Base-by-base conservation (phyloP, 257 asterid species). In the Leonotis leonurus region DNA sequence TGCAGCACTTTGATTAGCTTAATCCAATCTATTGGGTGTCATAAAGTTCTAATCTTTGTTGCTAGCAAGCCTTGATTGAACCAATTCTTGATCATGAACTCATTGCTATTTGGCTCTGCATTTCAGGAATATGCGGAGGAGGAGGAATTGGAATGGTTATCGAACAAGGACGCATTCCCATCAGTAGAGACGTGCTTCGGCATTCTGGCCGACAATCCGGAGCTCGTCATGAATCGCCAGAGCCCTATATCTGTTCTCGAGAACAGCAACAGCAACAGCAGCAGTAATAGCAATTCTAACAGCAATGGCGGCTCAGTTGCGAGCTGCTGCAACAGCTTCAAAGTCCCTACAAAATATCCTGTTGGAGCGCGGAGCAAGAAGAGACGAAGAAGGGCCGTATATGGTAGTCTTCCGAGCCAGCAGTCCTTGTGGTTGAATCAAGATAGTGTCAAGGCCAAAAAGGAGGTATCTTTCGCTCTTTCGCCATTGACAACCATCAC, bases 141-240 rank as follows among this genome's bases (percentile, higher is more conserved):
- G 69, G 89, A 82, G 73, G 97, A 87, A n/a, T 72, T 90, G 35
- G 96, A 87, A 59, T 87, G 97, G 97, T 60, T 90, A 24, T 87
- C 88, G 20, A 83, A 90, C 81, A 87, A 87, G 78, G 96, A 87
- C 6, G 85, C 97, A 0, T 90, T 90, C 68, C 97, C 97, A 0
- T 63, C 82, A 0, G 83, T 90, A 25, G 97, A 90, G 71, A 84
- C 90, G 0, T 87, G 86, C 75, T 79, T 86, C 11, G 83, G 81
- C 35, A 78, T 82, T 41, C 69, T 85, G 2, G 54, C 79, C 0
- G 88, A 80, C 2, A 73, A 74, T 21, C 89, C 89, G 2, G 73
- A 70, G 41, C 70, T 80, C 3, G 56, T 69, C 0, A 13, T 75
- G 64, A 77, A 67, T 64, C 90, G 71, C 45, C 87, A 76, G 8